Evolutionary conservation across 2,329 filamentous ascomycete species (phyloP).

Genomic region (Pestalotiopsis sp.): DNA sequence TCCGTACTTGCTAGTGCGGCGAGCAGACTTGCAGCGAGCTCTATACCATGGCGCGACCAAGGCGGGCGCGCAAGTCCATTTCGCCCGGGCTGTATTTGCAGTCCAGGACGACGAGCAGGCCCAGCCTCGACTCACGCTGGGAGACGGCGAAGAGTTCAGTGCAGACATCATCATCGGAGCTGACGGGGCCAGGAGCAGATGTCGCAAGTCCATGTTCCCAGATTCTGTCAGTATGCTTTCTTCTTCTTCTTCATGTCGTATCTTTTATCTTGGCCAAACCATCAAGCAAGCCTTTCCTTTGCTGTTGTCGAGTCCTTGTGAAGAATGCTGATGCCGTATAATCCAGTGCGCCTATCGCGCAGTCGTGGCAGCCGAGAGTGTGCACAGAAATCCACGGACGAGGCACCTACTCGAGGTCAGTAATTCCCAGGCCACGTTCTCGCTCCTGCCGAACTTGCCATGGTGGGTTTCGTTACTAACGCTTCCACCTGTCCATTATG

Average conservation of each 20-base stretch:
- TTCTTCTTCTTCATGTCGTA: not conserved
- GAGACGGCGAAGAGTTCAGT: not conserved
- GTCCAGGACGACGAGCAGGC: not conserved
- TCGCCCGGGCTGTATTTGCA: not conserved
- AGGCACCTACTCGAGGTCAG: not conserved
- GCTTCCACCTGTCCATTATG: not conserved
- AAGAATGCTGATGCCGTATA: not conserved
- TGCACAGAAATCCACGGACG: not conserved
- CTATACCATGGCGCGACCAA: not conserved
- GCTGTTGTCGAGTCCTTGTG: too few relatives aligned
- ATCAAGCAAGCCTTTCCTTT: too few relatives aligned
- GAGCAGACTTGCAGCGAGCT: not conserved
- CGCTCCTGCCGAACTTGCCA: not conserved
- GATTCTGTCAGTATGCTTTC: not conserved
- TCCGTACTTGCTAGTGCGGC: constrained; percentile 1
- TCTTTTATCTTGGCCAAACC: not conserved
- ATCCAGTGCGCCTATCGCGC: not conserved
- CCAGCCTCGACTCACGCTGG: not conserved
- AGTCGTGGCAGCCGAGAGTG: not conserved
- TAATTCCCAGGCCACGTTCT: not conserved
- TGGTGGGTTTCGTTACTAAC: not conserved
- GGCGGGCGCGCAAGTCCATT: not conserved
- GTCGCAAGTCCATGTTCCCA: not conserved
- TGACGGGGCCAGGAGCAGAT: not conserved
- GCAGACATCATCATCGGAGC: not conserved